Evolutionary conservation across 2,329 filamentous ascomycete species (phyloP), one percentile per base, ranked within the genome.

Genomic region (Pseudodiploospora longispora): DNA sequence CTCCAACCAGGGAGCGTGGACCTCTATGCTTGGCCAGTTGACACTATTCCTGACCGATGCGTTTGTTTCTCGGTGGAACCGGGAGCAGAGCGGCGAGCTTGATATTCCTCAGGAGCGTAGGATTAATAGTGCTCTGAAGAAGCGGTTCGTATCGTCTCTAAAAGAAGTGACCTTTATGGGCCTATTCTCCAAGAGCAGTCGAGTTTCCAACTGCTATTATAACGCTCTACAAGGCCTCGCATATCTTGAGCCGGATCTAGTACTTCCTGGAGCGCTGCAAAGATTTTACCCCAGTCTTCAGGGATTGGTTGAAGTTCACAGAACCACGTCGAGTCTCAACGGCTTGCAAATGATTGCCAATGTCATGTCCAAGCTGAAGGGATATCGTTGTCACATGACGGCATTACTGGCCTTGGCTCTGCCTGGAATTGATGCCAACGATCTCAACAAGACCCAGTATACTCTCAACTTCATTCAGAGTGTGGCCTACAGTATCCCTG

Each of bases 81-180:
- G 91, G 42, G 93, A 98, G 66, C 84, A 86, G 60, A 95, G 82
- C 58, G 89, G 88, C 29, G 94, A 98, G 68, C 83, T 95, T 67
- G 85, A 95, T 37, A 78, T 91, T 2, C 90, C 91, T 0, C 67
- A 76, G 34, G 87, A 90, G 41, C 81, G 93, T 43, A 83, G 74
- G 54, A 82, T 98, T 52, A 93, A 82, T 49, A 77, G 81, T 30
- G 81, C 80, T n/a, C 64, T 98, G 52, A 95, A 90, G 70, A 80
- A 75, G 58, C 83, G 93, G 38, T 97, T 98, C 59, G 93, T 98
- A 30, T 69, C 90, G 33, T 87, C 88, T 50, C 70, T 98, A 50
- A 83, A 84, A 52, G 93, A 98, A 52, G 91, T 96, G 39, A 88
- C 89, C 4, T 98, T 96, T 63, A 96, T 98, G 90, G 93, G 93